Conservation (phyloP, 352 stramenopile genomes). For the Elongisporangium senticosum region DNA sequence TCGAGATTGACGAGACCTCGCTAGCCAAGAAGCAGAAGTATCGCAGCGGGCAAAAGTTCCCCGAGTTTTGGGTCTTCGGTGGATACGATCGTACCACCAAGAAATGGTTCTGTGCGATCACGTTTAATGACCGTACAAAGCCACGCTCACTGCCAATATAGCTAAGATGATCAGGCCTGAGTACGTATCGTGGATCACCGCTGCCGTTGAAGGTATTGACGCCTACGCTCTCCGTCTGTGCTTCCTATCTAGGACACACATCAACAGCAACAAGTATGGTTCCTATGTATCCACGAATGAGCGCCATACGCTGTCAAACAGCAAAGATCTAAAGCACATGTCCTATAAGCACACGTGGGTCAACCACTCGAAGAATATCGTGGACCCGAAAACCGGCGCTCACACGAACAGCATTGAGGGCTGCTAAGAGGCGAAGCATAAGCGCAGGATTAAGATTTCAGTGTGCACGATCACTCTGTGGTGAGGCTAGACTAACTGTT, state of each 20-base stretch:
- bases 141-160: too few species aligned
- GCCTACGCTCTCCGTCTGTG: too few species aligned
- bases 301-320: background rate
- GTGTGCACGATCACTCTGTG: too few species aligned
- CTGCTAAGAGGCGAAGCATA: slow-evolving; percentile 11
- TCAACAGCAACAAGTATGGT: slow-evolving; percentile 3
- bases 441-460: slow-evolving; percentile 1
- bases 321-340: background rate
- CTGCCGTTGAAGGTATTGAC: too few species aligned
- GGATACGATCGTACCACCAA: slow-evolving; percentile 14
- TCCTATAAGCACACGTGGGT: slow-evolving; percentile 8
- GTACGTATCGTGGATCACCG: too few species aligned
- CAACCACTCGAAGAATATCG: slow-evolving; percentile 18
- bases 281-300: too few species aligned
- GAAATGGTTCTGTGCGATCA: slow-evolving; percentile 18
- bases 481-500: too few species aligned
- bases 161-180: too few species aligned
- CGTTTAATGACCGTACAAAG: slow-evolving; percentile 18
- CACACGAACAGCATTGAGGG: slow-evolving; percentile 20
- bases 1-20: too few species aligned
- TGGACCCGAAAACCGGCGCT: slow-evolving; percentile 9
- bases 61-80: slow-evolving; percentile 28
- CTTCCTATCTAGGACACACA: slow-evolving; percentile 5
- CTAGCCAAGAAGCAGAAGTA: too few species aligned
- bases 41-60: too few species aligned